These are phyloP conservation scores for Ailanthus altissimus DNA, from an alignment of 345 rosid species.

Conservation along the genomic window DNA sequence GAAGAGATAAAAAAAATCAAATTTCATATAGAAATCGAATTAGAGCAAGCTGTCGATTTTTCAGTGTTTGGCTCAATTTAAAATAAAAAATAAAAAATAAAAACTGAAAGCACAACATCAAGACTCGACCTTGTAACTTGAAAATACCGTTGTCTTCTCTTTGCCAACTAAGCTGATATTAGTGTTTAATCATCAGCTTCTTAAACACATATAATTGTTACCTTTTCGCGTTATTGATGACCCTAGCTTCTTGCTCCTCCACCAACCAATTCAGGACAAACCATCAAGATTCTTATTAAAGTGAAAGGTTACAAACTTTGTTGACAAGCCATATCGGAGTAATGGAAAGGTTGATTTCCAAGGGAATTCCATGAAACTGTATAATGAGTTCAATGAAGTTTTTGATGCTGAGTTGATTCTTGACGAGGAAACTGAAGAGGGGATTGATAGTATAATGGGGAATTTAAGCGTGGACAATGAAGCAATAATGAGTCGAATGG, in stretches of 20 bases:
- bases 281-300: conserved; percentile 13
- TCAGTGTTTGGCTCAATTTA: too few species aligned
- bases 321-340: conserved; percentile 30
- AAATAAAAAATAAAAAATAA: too few species aligned
- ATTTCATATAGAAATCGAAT: too few species aligned
- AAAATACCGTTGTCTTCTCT: too few species aligned
- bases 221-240: conserved; percentile 29
- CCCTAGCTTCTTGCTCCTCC: too few species aligned
- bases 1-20: too few species aligned
- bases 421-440: conserved; percentile 44
- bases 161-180: too few species aligned
- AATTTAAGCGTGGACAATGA: conserved; percentile 26
- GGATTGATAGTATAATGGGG: conserved; percentile 47
- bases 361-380: conserved; percentile 28
- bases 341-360: conserved; percentile 40
- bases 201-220: too few species aligned
- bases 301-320: not conserved
- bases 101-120: too few species aligned
- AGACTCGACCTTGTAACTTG: too few species aligned
- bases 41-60: too few species aligned
- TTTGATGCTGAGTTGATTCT: conserved; percentile 46
- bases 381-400: conserved; percentile 28
- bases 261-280: not conserved
- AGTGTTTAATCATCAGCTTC: too few species aligned
- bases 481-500: not conserved